phyloP scores from a whole-genome alignment of 1,284 basidiomycete species.

The Puccinia novopanici region DNA sequence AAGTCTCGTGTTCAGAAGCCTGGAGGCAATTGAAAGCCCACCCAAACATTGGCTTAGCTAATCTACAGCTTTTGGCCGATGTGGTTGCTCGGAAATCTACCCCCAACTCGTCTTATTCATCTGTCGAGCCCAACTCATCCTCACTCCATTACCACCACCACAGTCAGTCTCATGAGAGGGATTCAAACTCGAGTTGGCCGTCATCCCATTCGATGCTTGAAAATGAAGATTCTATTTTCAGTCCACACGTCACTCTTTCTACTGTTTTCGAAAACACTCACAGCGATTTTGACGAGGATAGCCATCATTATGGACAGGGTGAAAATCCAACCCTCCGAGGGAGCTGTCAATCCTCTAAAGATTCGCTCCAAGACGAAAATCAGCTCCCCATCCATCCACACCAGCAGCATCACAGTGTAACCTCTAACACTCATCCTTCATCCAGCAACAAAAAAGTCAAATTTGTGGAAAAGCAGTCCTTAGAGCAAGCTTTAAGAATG shows the following conservation, averaged over 20 bases:
- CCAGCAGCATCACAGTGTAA: neutral
- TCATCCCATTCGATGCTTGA: constrained; percentile 25
- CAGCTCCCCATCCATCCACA: neutral
- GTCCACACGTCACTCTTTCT: constrained; percentile 34
- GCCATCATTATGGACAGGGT: constrained; percentile 2
- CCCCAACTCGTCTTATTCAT: neutral
- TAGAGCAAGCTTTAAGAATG: constrained; percentile 43
- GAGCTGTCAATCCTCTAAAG: neutral
- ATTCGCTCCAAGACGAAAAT: neutral
- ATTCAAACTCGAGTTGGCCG: neutral
- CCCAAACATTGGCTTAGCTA: constrained; percentile 56
- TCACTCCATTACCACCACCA: neutral
- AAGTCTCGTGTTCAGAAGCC: constrained; percentile 55
- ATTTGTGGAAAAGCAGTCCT: constrained; percentile 44
- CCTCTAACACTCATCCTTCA: constrained; percentile 5
- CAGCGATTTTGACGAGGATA: constrained; percentile 19
- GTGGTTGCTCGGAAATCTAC: constrained; percentile 54
- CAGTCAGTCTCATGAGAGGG: neutral
- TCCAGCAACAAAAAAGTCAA: constrained; percentile 18
- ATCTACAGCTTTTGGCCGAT: constrained; percentile 57
- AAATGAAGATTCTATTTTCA: constrained; percentile 28
- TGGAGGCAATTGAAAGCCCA: constrained; percentile 55
- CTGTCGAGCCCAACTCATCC: constrained; percentile 4
- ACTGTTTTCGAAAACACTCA: constrained; percentile 46
- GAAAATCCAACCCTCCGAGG: constrained; percentile 8